Percentiles rank a stretch among this genome's conserved stretches.
phyloP scores from a whole-genome alignment of 352 stramenopile genomes.

The Globisporangium viniferum region DNA sequence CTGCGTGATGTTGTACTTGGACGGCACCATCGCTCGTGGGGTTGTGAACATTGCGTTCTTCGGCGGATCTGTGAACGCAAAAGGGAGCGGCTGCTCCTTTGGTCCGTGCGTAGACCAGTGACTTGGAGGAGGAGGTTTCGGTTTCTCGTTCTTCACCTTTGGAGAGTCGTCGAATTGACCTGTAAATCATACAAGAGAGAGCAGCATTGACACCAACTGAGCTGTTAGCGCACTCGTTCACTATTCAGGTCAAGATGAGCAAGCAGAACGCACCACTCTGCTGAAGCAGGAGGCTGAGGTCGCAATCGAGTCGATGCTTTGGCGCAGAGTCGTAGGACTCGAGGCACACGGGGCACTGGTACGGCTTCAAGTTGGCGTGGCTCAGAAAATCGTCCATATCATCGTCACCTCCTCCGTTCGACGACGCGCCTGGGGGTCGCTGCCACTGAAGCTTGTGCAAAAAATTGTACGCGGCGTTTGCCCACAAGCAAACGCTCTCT shows the following conservation, averaged over 20 bases:
- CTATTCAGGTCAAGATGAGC: neutral
- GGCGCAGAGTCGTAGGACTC: constrained; percentile 41
- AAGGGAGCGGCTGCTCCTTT: constrained; percentile 7
- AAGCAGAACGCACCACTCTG: constrained; percentile 31
- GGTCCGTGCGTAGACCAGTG: neutral
- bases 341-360: constrained; percentile 48
- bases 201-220: neutral
- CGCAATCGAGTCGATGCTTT: constrained; percentile 47
- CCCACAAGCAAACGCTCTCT: constrained; percentile 56
- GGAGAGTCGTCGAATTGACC: constrained; percentile 13
- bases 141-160: neutral
- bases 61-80: constrained; percentile 17
- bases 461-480: constrained; percentile 73
- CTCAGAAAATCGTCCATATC: constrained; percentile 41
- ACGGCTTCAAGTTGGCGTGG: constrained; percentile 27
- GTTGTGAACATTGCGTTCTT: constrained; percentile 19
- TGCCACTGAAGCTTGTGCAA: constrained; percentile 69
- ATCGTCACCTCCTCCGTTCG: constrained; percentile 23
- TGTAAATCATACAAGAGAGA: neutral
- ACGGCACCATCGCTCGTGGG: constrained; percentile 9
- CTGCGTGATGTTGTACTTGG: constrained; percentile 23
- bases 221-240: neutral
- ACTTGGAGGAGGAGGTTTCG: neutral
- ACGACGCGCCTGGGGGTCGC: constrained; percentile 14
- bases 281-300: constrained; percentile 60